A percentile compares a stretch with the other conserved stretches of the same genome.
These are phyloP conservation scores for Suzukiozyma palmioleophila DNA, from an alignment of 1,139 yeast species.

Conservation along the genomic window DNA sequence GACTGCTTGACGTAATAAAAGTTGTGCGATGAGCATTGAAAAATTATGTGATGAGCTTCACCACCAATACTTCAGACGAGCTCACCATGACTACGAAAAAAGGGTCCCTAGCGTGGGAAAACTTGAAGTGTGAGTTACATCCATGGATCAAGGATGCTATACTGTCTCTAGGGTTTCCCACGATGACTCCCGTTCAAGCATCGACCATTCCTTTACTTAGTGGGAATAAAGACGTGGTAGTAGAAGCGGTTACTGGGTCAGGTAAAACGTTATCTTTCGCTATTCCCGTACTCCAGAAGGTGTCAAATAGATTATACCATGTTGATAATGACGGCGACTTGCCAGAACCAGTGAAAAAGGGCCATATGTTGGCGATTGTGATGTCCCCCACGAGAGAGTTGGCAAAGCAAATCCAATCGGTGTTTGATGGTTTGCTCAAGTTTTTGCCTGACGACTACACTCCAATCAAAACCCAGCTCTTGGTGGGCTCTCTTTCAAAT, in stretches of 20 bases:
- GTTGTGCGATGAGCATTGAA: slow-evolving; percentile 1
- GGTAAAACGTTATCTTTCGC: slow-evolving; percentile 90
- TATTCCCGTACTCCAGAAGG: slow-evolving; percentile 73
- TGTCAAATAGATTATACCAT: slow-evolving; percentile 30
- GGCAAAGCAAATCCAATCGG: slow-evolving; percentile 75
- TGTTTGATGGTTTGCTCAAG: slow-evolving; percentile 55
- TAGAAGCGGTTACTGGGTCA: slow-evolving; percentile 95
- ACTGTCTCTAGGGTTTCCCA: slow-evolving; percentile 63
- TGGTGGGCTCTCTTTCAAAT: slow-evolving; percentile 74
- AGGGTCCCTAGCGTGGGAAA: slow-evolving; percentile 38
- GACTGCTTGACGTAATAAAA: not conserved
- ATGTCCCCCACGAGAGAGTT: slow-evolving; percentile 91
- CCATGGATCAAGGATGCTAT: slow-evolving; percentile 61
- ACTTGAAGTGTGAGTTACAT: slow-evolving; percentile 29
- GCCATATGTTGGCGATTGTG: slow-evolving; percentile 68
- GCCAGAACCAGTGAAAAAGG: slow-evolving; percentile 41
- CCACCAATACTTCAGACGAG: not conserved
- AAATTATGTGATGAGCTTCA: not conserved
- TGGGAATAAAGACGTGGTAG: slow-evolving; percentile 93
- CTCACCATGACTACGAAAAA: slow-evolving; percentile 23
- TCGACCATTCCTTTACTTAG: slow-evolving; percentile 84
- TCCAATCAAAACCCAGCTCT: slow-evolving; percentile 57
- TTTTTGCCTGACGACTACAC: slow-evolving; percentile 50
- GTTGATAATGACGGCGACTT: slow-evolving; percentile 18
- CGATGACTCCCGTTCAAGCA: slow-evolving; percentile 98